These are phyloP conservation scores for Persicaria maculosa DNA, from an alignment of 148 eudicot species.

Conservation along the genomic window DNA sequence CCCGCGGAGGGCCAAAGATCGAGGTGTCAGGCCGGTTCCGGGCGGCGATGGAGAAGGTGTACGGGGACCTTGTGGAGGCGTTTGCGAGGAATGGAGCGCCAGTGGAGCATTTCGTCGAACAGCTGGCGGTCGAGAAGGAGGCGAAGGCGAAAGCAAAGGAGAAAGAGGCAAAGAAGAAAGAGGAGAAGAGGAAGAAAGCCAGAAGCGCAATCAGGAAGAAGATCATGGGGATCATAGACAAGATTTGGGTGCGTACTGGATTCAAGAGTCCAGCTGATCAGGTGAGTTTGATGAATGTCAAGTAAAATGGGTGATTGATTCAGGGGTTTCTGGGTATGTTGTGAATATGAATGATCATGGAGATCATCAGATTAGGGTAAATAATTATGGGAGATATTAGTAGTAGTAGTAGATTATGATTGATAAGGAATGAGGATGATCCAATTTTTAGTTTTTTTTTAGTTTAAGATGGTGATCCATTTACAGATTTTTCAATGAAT, in stretches of 20 bases:
- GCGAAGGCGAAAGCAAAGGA: slow-evolving; percentile 11
- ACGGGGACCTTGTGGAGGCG: slow-evolving; percentile 20
- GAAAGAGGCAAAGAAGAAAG: neutral
- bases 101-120: slow-evolving; percentile 17
- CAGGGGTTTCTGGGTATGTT: neutral
- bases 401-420: neutral
- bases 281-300: neutral
- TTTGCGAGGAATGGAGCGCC: slow-evolving; percentile 24
- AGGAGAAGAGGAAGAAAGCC: neutral
- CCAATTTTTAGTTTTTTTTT: neutral
- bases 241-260: slow-evolving; percentile 1
- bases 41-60: slow-evolving; percentile 18
- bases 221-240: neutral
- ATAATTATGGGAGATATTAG: neutral
- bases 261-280: neutral
- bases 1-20: neutral
- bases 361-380: neutral
- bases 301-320: neutral
- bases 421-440: neutral
- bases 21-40: slow-evolving; percentile 19
- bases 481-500: neutral
- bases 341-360: neutral
- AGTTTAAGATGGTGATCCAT: neutral
- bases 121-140: slow-evolving; percentile 14
- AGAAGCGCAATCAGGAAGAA: neutral